A percentile compares a stretch with the other conserved stretches of the same genome.
phyloP scores from a whole-genome alignment of 2,329 filamentous ascomycete species.

The Parasarocladium wereldwijsianum region DNA sequence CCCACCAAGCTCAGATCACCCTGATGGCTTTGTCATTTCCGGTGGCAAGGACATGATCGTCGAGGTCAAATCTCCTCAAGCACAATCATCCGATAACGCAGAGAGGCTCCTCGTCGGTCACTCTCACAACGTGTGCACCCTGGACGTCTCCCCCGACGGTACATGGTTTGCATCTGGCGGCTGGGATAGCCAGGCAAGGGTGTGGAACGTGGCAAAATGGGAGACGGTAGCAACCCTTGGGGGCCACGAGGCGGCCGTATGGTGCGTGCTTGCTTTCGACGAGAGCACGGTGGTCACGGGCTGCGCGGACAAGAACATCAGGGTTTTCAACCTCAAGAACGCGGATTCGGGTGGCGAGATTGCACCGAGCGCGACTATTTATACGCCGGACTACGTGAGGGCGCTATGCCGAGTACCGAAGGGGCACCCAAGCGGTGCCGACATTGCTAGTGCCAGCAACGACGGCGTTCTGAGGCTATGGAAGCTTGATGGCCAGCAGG shows the following conservation, averaged over 20 bases:
- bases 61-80: slow-evolving; percentile 64
- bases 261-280: slow-evolving; percentile 80
- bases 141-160: slow-evolving; percentile 63
- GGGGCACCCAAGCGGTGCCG: slow-evolving; percentile 64
- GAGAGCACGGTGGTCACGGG: slow-evolving; percentile 73
- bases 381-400: slow-evolving; percentile 70
- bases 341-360: slow-evolving; percentile 35
- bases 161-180: slow-evolving; percentile 75
- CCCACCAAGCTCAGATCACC: slow-evolving; percentile 50
- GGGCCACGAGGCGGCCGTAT: slow-evolving; percentile 67
- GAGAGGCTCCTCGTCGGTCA: slow-evolving; percentile 81
- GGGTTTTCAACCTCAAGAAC: slow-evolving; percentile 61
- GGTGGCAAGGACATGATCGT: slow-evolving; percentile 88
- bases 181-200: slow-evolving; percentile 78
- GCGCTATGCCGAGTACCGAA: slow-evolving; percentile 72
- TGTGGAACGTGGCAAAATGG: slow-evolving; percentile 83
- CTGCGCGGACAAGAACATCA: slow-evolving; percentile 79
- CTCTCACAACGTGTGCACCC: slow-evolving; percentile 70
- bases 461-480: slow-evolving; percentile 81
- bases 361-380: slow-evolving; percentile 36
- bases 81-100: slow-evolving; percentile 57
- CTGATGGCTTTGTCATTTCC: slow-evolving; percentile 71
- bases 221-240: slow-evolving; percentile 56
- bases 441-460: slow-evolving; percentile 92
- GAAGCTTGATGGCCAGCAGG: slow-evolving; percentile 62